Evolutionary conservation across 192 early-diverging fungal genomes (phyloP).

Genomic region (Kickxella alabastrina): DNA sequence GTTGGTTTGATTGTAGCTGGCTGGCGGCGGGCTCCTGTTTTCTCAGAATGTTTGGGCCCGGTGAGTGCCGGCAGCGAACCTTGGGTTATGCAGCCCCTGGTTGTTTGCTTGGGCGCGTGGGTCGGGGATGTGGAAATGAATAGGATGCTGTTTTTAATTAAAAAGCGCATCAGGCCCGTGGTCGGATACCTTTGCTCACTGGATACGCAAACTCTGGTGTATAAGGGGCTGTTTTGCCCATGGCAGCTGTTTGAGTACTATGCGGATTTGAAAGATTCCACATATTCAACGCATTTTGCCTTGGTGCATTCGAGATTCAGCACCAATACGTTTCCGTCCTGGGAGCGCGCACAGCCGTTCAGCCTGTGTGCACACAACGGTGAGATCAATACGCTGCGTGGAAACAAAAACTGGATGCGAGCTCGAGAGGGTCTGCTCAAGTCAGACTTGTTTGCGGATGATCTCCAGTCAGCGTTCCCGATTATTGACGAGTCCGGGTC

Average conservation of each 20-base stretch:
- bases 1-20: conserved; percentile 75
- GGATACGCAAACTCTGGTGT: conserved; percentile 87
- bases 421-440: conserved; percentile 93
- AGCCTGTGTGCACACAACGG: conserved; percentile 98
- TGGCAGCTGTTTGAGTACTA: conserved; percentile 94
- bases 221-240: conserved; percentile 96
- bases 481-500: conserved; percentile 95
- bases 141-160: conserved; percentile 81
- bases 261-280: conserved; percentile 78
- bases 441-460: conserved; percentile 70
- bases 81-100: conserved; percentile 87
- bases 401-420: conserved; percentile 99
- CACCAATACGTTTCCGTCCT: conserved; percentile 98
- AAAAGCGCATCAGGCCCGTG: conserved; percentile 85
- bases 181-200: conserved; percentile 95
- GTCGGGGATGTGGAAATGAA: conserved; percentile 60
- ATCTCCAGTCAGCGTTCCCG: conserved; percentile 81
- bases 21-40: conserved; percentile 86
- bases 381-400: conserved; percentile 98
- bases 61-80: conserved; percentile 88
- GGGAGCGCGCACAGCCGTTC: conserved; percentile 99
- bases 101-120: conserved; percentile 55
- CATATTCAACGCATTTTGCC: conserved; percentile 87
- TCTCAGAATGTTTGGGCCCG: conserved; percentile 88
- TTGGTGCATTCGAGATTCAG: conserved; percentile 98